Evolutionary conservation across 768 basidiomycete species (phyloP), one percentile per base, ranked within the genome.

Genomic region (Guyanaporus albipodus): DNA sequence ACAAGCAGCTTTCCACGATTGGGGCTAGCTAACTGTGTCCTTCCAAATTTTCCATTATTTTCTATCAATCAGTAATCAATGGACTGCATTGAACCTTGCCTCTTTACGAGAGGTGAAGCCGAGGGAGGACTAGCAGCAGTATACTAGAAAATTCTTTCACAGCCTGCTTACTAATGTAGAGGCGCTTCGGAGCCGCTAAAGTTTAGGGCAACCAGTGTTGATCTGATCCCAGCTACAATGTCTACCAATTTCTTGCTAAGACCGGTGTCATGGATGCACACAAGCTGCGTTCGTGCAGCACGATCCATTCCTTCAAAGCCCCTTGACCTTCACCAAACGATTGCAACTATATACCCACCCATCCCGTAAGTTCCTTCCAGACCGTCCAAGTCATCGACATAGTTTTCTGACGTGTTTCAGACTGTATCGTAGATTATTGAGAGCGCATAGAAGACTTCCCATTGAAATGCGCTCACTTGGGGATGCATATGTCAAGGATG

Each of bases 401-500:
- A 3, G 22, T 17, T 27, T 45, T 28, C n/a, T n/a, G 48, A 32
- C 41, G 19, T 32, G 28, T 51, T 33, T 5, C 55, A 92, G 90
- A n/a, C 71, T 95, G 19, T 92, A 87, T 63, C 82, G 92, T 22
- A 73, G 82, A 27, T 71, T 95, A 22, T 70, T 95, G 31, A 78
- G 93, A n/a, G 80, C 83, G 1, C 92, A 97, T 58, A 77, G 82
- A 40, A 63, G 64, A 42, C 73, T 95, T 5, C 83, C 90, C 4
- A 45, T 60, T 5, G 91, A 91, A 49, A 87, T 95, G 85, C 78
- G 90, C 22, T 80, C 79, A 32, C 71, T 95, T 42, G 93, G 92
- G 19, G 91, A 94, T 59, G 76, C 77, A 31, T 95, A 94, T 61
- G 76, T 94, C 46, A 94, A 90, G 70, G 74, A 80, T 53, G 87